Percentiles rank a stretch among this genome's conserved stretches.
Conservation (phyloP, 2,329 filamentous ascomycete genomes). For the Cladosporium sp. region DNA sequence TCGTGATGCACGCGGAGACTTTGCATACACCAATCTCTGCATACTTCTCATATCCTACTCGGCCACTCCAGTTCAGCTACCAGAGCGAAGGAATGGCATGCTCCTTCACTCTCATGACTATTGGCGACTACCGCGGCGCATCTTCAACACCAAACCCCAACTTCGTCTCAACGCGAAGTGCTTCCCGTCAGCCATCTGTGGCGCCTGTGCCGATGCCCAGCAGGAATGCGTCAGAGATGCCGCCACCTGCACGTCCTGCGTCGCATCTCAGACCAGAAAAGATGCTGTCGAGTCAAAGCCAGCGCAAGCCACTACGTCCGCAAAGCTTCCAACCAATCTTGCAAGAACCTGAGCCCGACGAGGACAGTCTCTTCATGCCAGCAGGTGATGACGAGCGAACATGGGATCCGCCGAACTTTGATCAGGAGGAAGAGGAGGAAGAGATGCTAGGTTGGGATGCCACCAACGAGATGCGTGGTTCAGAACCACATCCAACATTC, state of each 20-base stretch:
- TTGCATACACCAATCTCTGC: conserved; percentile 66
- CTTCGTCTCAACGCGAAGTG: conserved; percentile 39
- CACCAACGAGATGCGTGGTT: conserved; percentile 60
- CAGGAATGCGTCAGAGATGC: conserved; percentile 40
- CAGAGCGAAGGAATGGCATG: conserved; percentile 66
- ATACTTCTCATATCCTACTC: conserved; percentile 68
- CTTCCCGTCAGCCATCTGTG: conserved; percentile 28
- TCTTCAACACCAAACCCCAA: conserved; percentile 39
- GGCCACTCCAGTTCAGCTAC: conserved; percentile 73
- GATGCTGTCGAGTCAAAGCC: conserved; percentile 33
- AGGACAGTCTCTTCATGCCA: conserved; percentile 71
- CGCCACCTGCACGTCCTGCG: conserved; percentile 41
- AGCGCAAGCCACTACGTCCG: conserved; percentile 29
- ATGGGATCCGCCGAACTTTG: conserved; percentile 71
- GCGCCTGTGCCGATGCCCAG: conserved; percentile 22
- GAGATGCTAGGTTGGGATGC: conserved; percentile 74
- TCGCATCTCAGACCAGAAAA: conserved; percentile 33
- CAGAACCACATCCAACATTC: conserved; percentile 44
- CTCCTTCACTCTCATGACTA: conserved; percentile 81
- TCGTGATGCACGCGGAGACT: conserved; percentile 72
- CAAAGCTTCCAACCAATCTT: conserved; percentile 38
- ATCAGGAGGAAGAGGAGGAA: conserved; percentile 63
- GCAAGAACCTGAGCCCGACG: conserved; percentile 59
- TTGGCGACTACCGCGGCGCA: conserved; percentile 59
- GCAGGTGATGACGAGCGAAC: conserved; percentile 64